These are phyloP conservation scores for Heterobasidion parviporum DNA, from an alignment of 1,284 basidiomycete genomes.

Conservation along the genomic window DNA sequence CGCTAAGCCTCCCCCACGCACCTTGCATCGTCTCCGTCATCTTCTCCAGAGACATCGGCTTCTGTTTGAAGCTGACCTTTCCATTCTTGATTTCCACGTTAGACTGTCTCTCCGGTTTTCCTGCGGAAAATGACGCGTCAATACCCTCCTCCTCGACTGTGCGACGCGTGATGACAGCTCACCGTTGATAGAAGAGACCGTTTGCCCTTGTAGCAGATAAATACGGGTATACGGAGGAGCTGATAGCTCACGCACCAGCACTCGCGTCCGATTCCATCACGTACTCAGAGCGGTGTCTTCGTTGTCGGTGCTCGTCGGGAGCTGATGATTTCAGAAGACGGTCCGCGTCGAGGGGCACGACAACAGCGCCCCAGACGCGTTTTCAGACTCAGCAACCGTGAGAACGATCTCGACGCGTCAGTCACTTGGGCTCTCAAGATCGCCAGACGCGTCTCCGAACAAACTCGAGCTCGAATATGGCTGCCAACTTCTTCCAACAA, in stretches of 20 bases:
- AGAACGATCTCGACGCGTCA: conserved; percentile 1
- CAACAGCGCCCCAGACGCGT: conserved; percentile 3
- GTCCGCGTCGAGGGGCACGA: not conserved
- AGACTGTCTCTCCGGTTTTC: conserved; percentile 28
- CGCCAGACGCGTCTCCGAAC: not conserved
- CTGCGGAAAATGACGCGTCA: conserved; percentile 12
- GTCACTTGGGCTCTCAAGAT: not conserved
- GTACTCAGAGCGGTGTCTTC: not conserved
- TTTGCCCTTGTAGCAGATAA: not conserved
- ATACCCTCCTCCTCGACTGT: not conserved
- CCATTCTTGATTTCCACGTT: conserved; percentile 67
- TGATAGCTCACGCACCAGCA: no score
- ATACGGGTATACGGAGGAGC: no score
- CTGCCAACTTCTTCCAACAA: conserved; percentile 45
- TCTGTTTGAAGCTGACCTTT: conserved; percentile 75
- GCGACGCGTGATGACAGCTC: conserved; percentile 1
- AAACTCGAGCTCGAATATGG: conserved; percentile 15
- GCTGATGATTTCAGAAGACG: not conserved
- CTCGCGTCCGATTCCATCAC: not conserved
- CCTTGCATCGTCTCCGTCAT: conserved; percentile 79
- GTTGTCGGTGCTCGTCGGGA: not conserved
- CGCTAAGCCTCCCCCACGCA: conserved; percentile 16
- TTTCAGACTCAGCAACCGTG: conserved; percentile 1
- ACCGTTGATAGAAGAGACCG: conserved; percentile 2
- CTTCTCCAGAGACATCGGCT: conserved; percentile 64